Percentiles rank a stretch among this genome's conserved stretches.
These are phyloP conservation scores for Artomyces pyxidatus DNA, from an alignment of 768 basidiomycete genomes.

Conservation along the genomic window DNA sequence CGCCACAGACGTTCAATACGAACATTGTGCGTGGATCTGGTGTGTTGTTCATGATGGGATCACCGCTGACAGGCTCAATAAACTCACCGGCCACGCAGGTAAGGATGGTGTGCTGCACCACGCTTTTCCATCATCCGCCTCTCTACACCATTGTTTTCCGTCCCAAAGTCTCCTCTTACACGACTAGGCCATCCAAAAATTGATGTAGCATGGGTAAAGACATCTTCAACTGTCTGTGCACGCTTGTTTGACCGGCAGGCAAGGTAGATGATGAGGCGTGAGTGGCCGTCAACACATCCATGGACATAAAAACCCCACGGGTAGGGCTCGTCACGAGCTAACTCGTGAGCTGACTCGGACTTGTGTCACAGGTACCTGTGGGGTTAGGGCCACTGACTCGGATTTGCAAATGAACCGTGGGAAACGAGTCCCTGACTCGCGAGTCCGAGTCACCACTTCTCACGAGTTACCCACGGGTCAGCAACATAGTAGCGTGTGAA, in stretches of 20 bases:
- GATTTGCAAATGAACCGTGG: too few relatives aligned
- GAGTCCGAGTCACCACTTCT: too few relatives aligned
- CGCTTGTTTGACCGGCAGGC: neutral
- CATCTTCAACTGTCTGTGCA: neutral
- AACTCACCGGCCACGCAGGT: neutral
- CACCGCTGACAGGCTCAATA: neutral
- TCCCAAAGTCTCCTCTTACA: neutral
- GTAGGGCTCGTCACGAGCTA: neutral
- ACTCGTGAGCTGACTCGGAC: too few relatives aligned
- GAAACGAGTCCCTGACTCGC: too few relatives aligned
- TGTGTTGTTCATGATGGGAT: neutral
- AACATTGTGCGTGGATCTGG: neutral
- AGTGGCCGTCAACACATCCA: neutral
- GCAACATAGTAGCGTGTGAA: too few relatives aligned
- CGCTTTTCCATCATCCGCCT: neutral
- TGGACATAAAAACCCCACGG: neutral
- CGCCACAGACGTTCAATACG: neutral
- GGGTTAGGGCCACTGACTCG: too few relatives aligned
- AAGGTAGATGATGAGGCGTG: neutral
- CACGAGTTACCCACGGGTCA: too few relatives aligned
- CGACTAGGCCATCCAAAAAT: neutral
- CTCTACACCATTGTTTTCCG: neutral
- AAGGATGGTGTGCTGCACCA: neutral
- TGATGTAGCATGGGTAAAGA: neutral
- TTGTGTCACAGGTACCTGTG: too few relatives aligned